A percentile compares a stretch with the other conserved stretches of the same genome.
Conservation (phyloP, 306 rosid genomes). For the Macrotyloma uniflorum region DNA sequence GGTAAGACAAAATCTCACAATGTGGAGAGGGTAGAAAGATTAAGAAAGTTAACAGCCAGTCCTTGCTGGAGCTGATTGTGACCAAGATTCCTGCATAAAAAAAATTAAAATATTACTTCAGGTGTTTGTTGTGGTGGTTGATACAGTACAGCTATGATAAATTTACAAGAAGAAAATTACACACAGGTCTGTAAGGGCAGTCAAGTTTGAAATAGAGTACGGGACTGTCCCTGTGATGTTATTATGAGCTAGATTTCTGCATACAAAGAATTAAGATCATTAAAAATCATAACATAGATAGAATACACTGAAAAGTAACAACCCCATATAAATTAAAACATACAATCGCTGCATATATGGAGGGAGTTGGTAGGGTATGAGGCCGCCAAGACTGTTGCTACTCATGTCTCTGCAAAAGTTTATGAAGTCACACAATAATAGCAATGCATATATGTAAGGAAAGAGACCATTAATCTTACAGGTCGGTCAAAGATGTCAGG, state of each 20-base stretch:
- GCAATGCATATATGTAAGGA: conserved; percentile 6
- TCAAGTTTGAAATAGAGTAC: conserved; percentile 69
- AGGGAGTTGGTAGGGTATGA: conserved; percentile 76
- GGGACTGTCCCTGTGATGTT: conserved; percentile 67
- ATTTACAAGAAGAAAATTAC: conserved; percentile 47
- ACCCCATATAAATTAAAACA: conserved; percentile 40
- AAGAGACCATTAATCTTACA: conserved; percentile 62
- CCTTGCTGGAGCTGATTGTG: conserved; percentile 87
- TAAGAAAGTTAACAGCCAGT: conserved; percentile 59
- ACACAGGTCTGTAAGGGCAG: conserved; percentile 72
- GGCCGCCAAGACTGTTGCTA: conserved; percentile 72
- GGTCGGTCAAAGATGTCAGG: conserved; percentile 58
- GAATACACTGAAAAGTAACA: conserved; percentile 28
- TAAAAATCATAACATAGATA: conserved; percentile 18
- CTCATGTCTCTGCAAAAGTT: conserved; percentile 79
- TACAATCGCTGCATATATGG: conserved; percentile 71
- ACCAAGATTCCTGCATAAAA: conserved; percentile 68
- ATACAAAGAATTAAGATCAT: conserved; percentile 34
- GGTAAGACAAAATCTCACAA: conserved; percentile 65
- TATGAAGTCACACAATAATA: conserved; percentile 35
- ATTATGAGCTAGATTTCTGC: conserved; percentile 84
- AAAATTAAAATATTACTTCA: conserved; percentile 16
- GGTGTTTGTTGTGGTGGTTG: conserved; percentile 3
- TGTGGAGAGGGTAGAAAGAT: conserved; percentile 71
- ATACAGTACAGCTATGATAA: conserved; percentile 25